phyloP scores from a whole-genome alignment of 2,329 filamentous ascomycete genomes.

The Microsporum canis region DNA sequence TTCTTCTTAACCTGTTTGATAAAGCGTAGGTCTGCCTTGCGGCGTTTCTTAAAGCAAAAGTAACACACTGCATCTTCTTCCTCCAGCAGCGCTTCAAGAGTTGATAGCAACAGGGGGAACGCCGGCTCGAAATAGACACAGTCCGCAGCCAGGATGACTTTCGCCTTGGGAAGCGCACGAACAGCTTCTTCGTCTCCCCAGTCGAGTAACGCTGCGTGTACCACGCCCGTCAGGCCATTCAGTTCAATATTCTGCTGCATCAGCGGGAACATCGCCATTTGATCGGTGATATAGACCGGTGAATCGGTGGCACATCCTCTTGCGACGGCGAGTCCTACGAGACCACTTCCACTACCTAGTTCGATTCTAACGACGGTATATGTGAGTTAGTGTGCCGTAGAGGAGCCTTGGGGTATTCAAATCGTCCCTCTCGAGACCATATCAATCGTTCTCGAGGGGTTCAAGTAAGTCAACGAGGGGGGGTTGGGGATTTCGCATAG shows the following conservation, averaged over 20 bases:
- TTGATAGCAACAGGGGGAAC: conserved; percentile 74
- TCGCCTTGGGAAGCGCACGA: conserved; percentile 44
- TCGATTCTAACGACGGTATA: conserved; percentile 54
- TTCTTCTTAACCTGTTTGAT: conserved; percentile 58
- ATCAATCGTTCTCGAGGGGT: conserved; percentile 6
- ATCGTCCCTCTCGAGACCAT: not conserved
- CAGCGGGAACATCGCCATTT: conserved; percentile 68
- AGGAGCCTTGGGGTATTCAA: not conserved
- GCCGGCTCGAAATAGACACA: conserved; percentile 96
- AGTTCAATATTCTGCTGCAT: conserved; percentile 81
- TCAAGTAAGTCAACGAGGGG: conserved; percentile 5
- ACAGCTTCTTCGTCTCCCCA: conserved; percentile 48
- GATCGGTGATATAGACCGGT: conserved; percentile 74
- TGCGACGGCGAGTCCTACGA: conserved; percentile 59
- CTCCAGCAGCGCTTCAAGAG: conserved; percentile 58
- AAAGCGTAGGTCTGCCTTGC: conserved; percentile 67
- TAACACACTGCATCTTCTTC: conserved; percentile 54
- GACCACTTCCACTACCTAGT: conserved; percentile 79
- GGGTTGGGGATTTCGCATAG: not conserved
- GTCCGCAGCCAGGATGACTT: conserved; percentile 84
- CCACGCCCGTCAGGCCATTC: conserved; percentile 56
- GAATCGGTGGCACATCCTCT: conserved; percentile 43
- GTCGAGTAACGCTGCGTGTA: conserved; percentile 61
- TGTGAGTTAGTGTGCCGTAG: not conserved
- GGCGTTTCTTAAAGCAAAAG: conserved; percentile 92